A percentile compares a stretch with the other conserved stretches of the same genome.
phyloP scores from a whole-genome alignment of 768 basidiomycete genomes.

The Tricholoma furcatifolium region DNA sequence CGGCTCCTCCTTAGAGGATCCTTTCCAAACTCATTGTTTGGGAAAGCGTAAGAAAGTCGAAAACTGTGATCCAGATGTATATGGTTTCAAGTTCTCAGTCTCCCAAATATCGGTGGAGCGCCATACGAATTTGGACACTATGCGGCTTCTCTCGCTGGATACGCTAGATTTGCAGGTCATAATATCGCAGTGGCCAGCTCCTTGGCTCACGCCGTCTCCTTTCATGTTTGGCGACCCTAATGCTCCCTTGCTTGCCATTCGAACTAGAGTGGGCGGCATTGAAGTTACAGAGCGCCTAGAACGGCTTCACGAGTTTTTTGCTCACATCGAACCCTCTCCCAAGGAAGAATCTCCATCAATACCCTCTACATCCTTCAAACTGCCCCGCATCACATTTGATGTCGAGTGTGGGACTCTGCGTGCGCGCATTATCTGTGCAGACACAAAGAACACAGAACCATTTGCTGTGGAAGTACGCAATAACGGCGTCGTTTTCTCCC shows the following conservation, averaged over 20 bases:
- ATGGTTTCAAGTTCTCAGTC: constrained; percentile 42
- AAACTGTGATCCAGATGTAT: constrained; percentile 46
- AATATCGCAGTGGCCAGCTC: constrained; percentile 60
- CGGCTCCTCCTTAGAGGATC: constrained; percentile 35
- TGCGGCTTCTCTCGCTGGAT: constrained; percentile 45
- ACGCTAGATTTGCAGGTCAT: constrained; percentile 39
- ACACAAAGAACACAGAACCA: constrained; percentile 35
- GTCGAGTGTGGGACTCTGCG: constrained; percentile 49
- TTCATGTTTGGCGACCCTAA: constrained; percentile 60
- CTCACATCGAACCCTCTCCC: constrained; percentile 14
- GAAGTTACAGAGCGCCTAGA: constrained; percentile 56
- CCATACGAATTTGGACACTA: constrained; percentile 28
- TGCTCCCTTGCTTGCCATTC: constrained; percentile 51
- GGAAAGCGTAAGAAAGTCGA: constrained; percentile 38
- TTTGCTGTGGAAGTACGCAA: constrained; percentile 57
- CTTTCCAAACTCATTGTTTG: constrained; percentile 51
- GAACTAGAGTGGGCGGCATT: constrained; percentile 41
- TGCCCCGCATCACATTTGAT: constrained; percentile 52
- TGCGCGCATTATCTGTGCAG: constrained; percentile 51
- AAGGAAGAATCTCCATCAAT: constrained; percentile 11
- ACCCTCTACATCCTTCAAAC: constrained; percentile 23
- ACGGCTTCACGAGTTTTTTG: constrained; percentile 39
- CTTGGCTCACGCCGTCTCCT: constrained; percentile 46
- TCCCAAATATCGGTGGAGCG: constrained; percentile 47
- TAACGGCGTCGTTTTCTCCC: constrained; percentile 46